Evolutionary conservation across 75 land plant genomes (phyloP).

Genomic region (Gnetum montanum): DNA sequence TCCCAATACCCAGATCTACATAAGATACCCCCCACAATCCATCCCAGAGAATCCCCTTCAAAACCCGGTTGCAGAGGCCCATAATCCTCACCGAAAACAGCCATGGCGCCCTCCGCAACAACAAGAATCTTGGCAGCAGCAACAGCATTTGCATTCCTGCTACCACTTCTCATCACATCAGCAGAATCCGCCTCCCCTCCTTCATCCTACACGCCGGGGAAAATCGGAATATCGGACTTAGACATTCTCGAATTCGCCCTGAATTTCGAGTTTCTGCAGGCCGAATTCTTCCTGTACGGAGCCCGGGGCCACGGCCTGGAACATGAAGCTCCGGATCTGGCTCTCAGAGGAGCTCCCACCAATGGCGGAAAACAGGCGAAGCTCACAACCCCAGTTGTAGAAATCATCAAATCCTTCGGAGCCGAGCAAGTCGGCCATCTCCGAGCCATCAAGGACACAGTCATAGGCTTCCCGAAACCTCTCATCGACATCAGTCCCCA

Average conservation of each 20-base stretch:
- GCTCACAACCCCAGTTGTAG: conserved; percentile 10
- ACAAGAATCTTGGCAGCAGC: no score
- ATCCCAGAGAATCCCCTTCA: no score
- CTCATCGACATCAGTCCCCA: conserved; percentile 18
- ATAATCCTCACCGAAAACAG: no score
- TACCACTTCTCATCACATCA: no score
- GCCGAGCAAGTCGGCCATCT: conserved; percentile 33
- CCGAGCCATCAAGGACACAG: no score
- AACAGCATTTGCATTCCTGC: no score
- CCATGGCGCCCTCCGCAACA: no score
- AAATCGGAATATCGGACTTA: conserved; percentile 10
- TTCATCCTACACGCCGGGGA: conserved; percentile 7
- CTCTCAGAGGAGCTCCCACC: conserved; percentile 19
- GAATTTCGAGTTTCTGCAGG: conserved; percentile 32
- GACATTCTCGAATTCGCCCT: conserved; percentile 16
- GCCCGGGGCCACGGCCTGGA: conserved; percentile 22
- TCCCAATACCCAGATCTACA: no score
- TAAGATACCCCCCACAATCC: no score
- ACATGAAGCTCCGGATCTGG: conserved; percentile 5
- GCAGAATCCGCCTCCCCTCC: no score
- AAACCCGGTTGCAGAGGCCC: no score
- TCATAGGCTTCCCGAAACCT: not conserved
- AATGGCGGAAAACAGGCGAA: conserved; percentile 24
- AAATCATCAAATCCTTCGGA: conserved; percentile 18
- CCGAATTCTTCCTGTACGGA: conserved; percentile 21